These are phyloP conservation scores for Tetrahymena borealis DNA, from an alignment of 73 alveolate species.

Conservation along the genomic window DNA sequence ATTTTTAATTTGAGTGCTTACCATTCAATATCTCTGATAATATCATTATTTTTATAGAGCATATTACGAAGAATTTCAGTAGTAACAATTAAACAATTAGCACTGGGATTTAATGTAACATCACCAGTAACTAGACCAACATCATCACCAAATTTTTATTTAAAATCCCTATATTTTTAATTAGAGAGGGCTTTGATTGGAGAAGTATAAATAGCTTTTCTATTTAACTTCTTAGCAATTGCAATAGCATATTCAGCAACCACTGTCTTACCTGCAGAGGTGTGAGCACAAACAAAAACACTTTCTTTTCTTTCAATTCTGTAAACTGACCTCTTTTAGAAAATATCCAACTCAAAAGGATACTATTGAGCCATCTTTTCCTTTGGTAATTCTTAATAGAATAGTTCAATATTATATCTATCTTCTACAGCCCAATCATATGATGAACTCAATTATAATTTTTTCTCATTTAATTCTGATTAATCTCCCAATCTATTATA, in stretches of 20 bases:
- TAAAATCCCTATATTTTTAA: constrained; percentile 93
- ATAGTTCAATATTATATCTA: neutral
- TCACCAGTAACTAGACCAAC: constrained; percentile 94
- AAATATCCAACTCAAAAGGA: constrained; percentile 85
- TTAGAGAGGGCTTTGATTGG: constrained; percentile 97
- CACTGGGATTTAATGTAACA: constrained; percentile 67
- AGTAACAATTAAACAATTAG: constrained; percentile 92
- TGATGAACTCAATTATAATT: neutral
- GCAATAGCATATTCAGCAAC: constrained; percentile 99
- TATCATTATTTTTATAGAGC: constrained; percentile 75
- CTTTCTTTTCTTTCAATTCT: constrained; percentile 79
- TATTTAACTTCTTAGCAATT: constrained; percentile 74
- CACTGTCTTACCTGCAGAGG: constrained; percentile 99
- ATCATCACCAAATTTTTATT: constrained; percentile 75
- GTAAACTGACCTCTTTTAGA: constrained; percentile 89
- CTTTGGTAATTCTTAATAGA: constrained; percentile 20
- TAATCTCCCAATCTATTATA: neutral
- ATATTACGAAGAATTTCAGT: constrained; percentile 91
- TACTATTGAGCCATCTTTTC: constrained; percentile 34
- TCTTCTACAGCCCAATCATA: constrained; percentile 21
- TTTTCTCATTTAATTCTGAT: neutral
- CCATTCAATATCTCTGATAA: constrained; percentile 73
- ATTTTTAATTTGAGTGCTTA: neutral
- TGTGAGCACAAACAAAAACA: constrained; percentile 98
- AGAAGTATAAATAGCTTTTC: constrained; percentile 94